Evolutionary conservation across 495 filamentous ascomycete genomes (phyloP).

Genomic region (Annulohypoxylon nitens): DNA sequence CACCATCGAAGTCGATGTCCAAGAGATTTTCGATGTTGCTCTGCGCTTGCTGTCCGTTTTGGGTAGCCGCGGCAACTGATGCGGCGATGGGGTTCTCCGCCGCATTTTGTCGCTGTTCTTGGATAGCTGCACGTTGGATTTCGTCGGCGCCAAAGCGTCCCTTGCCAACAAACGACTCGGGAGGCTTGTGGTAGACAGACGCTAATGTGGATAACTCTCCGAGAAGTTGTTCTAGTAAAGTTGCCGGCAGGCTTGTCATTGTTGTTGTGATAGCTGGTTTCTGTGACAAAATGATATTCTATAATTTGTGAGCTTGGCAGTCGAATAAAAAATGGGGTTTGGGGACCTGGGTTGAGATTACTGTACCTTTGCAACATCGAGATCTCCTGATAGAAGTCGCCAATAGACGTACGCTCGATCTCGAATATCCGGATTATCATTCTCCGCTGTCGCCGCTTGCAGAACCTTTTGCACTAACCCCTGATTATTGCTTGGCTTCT

Average conservation of each 20-base stretch:
- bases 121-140: slow-evolving; percentile 94
- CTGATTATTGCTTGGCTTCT: slow-evolving; percentile 90
- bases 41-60: slow-evolving; percentile 69
- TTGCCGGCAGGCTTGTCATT: slow-evolving; percentile 85
- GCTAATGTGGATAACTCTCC: slow-evolving; percentile 94
- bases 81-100: slow-evolving; percentile 95
- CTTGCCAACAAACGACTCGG: slow-evolving; percentile 95
- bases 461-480: slow-evolving; percentile 92
- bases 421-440: slow-evolving; percentile 96
- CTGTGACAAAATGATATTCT: slow-evolving; percentile 91
- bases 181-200: slow-evolving; percentile 99
- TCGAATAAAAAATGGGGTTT: not conserved
- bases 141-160: slow-evolving; percentile 94
- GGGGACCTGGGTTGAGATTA: not conserved
- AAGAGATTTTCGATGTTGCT: slow-evolving; percentile 93
- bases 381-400: slow-evolving; percentile 94
- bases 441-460: slow-evolving; percentile 90
- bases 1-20: slow-evolving; percentile 98
- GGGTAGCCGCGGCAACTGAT: slow-evolving; percentile 78
- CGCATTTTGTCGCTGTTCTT: slow-evolving; percentile 91
- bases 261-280: slow-evolving; percentile 96
- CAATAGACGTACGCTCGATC: slow-evolving; percentile 99
- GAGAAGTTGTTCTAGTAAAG: slow-evolving; percentile 87
- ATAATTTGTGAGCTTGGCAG: slow-evolving; percentile 43
- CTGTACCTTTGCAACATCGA: slow-evolving; percentile 82